Evolutionary conservation across 345 rosid species (phyloP).

Genomic region (Dipteronia dyeriana): DNA sequence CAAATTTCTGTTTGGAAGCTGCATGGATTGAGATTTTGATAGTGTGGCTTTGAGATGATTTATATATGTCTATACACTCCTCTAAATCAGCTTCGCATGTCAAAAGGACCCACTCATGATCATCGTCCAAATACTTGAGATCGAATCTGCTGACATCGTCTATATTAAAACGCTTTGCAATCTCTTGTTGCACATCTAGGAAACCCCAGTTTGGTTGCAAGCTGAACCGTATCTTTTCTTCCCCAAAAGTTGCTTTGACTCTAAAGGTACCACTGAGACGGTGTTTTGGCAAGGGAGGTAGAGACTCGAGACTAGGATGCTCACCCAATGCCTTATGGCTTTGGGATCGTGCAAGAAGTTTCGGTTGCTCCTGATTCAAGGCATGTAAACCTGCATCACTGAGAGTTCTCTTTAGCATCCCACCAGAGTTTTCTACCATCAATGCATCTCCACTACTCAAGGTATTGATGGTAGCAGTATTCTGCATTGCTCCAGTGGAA

Average conservation of each 20-base stretch:
- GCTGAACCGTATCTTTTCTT: constrained; percentile 62
- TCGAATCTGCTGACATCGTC: constrained; percentile 44
- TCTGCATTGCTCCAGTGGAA: constrained; percentile 64
- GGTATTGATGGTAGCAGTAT: constrained; percentile 27
- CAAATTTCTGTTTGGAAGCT: constrained; percentile 36
- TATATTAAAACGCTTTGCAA: constrained; percentile 53
- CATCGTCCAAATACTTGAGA: constrained; percentile 73
- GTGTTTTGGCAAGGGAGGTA: constrained; percentile 35
- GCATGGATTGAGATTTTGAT: constrained; percentile 58
- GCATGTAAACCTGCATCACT: constrained; percentile 51
- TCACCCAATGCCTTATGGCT: constrained; percentile 59
- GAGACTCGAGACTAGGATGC: constrained; percentile 38
- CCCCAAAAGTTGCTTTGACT: constrained; percentile 72
- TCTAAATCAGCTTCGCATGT: constrained; percentile 78
- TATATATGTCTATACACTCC: constrained; percentile 77
- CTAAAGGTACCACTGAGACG: constrained; percentile 24
- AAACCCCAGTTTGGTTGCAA: constrained; percentile 55
- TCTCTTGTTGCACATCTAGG: constrained; percentile 55
- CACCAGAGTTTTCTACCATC: constrained; percentile 35
- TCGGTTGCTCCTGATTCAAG: constrained; percentile 49
- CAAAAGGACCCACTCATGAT: constrained; percentile 70
- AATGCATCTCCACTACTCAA: constrained; percentile 28
- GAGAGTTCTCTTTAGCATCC: constrained; percentile 47
- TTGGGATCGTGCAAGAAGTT: constrained; percentile 50
- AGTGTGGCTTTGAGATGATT: constrained; percentile 44